phyloP scores from a whole-genome alignment of 2,329 filamentous ascomycete species.

The Trichoderma simmonsii region DNA sequence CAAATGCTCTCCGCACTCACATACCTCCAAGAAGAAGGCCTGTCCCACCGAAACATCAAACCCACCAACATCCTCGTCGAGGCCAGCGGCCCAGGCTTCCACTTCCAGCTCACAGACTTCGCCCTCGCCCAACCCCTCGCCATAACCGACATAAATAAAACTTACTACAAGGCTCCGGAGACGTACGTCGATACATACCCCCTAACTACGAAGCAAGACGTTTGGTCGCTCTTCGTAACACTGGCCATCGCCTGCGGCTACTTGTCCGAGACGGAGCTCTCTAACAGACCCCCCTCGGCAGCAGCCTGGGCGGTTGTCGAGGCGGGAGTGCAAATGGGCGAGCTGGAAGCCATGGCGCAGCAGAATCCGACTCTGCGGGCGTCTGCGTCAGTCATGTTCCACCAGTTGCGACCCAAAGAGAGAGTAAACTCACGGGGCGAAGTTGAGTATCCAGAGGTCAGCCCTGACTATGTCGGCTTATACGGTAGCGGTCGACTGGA shows the following conservation, averaged over 20 bases:
- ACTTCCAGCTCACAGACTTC: neutral
- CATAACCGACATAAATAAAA: neutral
- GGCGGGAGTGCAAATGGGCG: neutral
- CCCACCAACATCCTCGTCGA: slow-evolving; percentile 2
- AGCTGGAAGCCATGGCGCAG: neutral
- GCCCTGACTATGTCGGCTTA: neutral
- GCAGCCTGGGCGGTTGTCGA: neutral
- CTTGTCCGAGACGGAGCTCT: neutral
- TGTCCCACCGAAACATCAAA: neutral
- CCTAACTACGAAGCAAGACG: neutral
- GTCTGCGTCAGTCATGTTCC: neutral
- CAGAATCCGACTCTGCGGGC: neutral
- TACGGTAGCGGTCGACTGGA: neutral
- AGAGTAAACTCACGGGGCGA: neutral
- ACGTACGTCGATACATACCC: neutral
- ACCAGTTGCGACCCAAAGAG: neutral
- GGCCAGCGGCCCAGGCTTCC: neutral
- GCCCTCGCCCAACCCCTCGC: neutral
- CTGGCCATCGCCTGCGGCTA: neutral
- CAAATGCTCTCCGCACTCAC: slow-evolving; percentile 5
- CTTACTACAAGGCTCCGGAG: neutral
- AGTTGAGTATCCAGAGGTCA: neutral
- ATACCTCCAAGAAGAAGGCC: neutral
- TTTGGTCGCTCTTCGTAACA: slow-evolving; percentile 5
- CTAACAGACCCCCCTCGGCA: too few species aligned